These are phyloP conservation scores for Symbiodinium pilosum DNA, from an alignment of 73 alveolate species.

Conservation along the genomic window DNA sequence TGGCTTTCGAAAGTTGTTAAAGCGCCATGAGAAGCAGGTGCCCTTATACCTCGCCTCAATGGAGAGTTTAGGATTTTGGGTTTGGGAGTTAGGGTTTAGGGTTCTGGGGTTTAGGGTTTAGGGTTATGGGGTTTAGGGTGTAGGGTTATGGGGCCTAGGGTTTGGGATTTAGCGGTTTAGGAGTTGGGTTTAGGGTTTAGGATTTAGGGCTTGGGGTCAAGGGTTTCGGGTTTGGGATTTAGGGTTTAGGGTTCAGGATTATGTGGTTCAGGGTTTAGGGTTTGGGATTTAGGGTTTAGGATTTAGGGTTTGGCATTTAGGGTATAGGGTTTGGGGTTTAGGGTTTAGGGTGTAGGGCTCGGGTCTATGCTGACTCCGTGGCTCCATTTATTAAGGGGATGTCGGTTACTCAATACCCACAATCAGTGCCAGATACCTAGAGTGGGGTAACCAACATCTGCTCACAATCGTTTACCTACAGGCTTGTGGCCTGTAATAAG, in stretches of 20 bases:
- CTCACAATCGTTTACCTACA: too few species aligned
- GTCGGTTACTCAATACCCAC: too few species aligned
- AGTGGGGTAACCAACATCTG: too few species aligned
- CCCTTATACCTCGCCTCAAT: neutral
- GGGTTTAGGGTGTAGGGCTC: neutral
- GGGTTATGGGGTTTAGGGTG: neutral
- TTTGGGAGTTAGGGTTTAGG: neutral
- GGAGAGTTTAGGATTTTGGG: neutral
- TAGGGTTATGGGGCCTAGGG: neutral
- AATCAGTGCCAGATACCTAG: neutral
- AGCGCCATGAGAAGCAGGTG: constrained; percentile 86
- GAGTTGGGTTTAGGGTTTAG: neutral
- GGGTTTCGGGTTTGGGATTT: neutral
- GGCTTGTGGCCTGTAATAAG: too few species aligned
- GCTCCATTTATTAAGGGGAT: neutral
- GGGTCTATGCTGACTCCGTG: too few species aligned
- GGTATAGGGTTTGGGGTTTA: neutral
- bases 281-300: too few species aligned
- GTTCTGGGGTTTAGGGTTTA: neutral
- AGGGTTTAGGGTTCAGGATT: too few species aligned
- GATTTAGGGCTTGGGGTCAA: neutral
- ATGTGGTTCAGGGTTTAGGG: too few species aligned
- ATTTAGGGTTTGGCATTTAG: too few species aligned
- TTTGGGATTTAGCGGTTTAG: neutral
- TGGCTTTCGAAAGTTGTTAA: constrained; percentile 56